Evolutionary conservation across 1,139 yeast genomes (phyloP), one percentile per base, ranked within the genome.

Genomic region (Yamadazyma taylorii): DNA sequence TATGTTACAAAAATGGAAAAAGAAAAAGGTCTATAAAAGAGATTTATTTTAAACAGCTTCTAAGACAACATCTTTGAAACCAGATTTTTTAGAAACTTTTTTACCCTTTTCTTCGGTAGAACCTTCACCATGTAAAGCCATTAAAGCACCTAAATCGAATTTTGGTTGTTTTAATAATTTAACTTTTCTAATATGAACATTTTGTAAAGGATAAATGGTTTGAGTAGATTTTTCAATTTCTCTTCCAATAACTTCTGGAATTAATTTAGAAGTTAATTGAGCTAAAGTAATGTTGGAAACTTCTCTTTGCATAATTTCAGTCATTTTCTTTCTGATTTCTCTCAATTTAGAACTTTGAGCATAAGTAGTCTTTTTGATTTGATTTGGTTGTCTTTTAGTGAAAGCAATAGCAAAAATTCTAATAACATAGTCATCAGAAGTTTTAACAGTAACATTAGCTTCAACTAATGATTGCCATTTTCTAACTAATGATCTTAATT

Each of bases 401-500:
- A 70, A 69, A 46, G 76, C 76, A 63, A 70, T 70, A 51, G 75
- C 75, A 50, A 70, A 70, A 43, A 70, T 64, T 61, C 76, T 67
- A 57, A 70, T 64, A 46, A 69, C 69, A 63, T 70, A 68, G 54
- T 70, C 76, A 55, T 70, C 76, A 42, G 76, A 54, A 48, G 76
- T 70, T 63, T 70, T 70, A 51, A 70, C 76, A 47, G 76, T 70
- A 46, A 69, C 76, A 49, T 69, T 69, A 53, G 75, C 75, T 59
- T 70, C 76, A 45, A 70, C 76, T 58, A 71, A 66, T 38, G 76
- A 70, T 66, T 71, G 76, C 76, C 76, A 71, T 56, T 71, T 71
- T 67, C 75, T 69, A 39, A 71, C 76, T 58, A 71, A 68, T 33
- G 76, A 70, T 67, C 76, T 69, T 51, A 71, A 61, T 60, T 71